These are phyloP conservation scores for Thalassiosira sp. DNA, from an alignment of 352 stramenopile species.

Conservation along the genomic window DNA sequence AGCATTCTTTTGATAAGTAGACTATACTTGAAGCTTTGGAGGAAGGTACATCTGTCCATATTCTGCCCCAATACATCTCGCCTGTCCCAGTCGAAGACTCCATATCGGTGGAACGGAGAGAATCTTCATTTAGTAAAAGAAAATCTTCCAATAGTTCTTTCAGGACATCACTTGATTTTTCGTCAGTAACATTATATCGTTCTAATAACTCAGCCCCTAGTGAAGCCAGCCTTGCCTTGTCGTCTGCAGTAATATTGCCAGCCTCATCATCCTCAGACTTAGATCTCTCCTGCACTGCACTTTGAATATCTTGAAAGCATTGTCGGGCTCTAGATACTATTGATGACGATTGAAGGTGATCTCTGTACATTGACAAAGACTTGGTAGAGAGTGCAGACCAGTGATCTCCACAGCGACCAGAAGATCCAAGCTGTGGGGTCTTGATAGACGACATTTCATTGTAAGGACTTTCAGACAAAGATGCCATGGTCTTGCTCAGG, in stretches of 20 bases:
- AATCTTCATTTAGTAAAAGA: slow-evolving; percentile 50
- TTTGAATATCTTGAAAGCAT: slow-evolving; percentile 56
- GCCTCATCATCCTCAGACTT: slow-evolving; percentile 2
- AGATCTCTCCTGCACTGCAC: slow-evolving; percentile 10
- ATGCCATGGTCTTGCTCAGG: slow-evolving; percentile 56
- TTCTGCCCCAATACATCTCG: slow-evolving; percentile 26
- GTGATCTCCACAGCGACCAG: slow-evolving; percentile 57
- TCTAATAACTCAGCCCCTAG: slow-evolving; percentile 56
- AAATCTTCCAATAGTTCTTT: slow-evolving; percentile 78
- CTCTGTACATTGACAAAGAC: slow-evolving; percentile 56
- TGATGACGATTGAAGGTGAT: slow-evolving; percentile 73
- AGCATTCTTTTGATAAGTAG: slow-evolving; percentile 21
- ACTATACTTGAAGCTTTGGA: slow-evolving; percentile 25
- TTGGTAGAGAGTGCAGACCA: slow-evolving; percentile 69
- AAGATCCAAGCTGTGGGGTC: slow-evolving; percentile 70
- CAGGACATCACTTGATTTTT: slow-evolving; percentile 45
- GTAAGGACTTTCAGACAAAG: slow-evolving; percentile 19
- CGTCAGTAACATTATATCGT: slow-evolving; percentile 57
- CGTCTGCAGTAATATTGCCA: slow-evolving; percentile 13
- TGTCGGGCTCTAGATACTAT: slow-evolving; percentile 68
- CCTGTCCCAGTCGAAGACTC: not conserved
- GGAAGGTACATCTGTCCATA: slow-evolving; percentile 47
- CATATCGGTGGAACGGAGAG: slow-evolving; percentile 13
- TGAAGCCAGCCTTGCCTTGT: slow-evolving; percentile 38
- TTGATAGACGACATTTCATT: slow-evolving; percentile 25